These are phyloP conservation scores for Penicillium bovifimosum DNA, from an alignment of 495 filamentous ascomycete species.

Conservation along the genomic window DNA sequence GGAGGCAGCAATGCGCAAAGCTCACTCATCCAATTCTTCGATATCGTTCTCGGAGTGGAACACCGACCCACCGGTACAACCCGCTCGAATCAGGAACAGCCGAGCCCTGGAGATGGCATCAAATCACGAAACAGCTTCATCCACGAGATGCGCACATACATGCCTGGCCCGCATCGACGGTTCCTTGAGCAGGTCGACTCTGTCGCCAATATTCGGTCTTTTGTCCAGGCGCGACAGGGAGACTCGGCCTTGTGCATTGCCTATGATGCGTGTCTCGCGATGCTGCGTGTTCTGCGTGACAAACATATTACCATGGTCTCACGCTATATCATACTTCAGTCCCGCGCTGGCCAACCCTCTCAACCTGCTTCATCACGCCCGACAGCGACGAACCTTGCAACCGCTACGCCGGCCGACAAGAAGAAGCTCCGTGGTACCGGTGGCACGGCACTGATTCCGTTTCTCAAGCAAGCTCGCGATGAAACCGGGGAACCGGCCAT, in stretches of 20 bases:
- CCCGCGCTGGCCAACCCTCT: conserved; percentile 45
- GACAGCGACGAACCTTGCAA: conserved; percentile 61
- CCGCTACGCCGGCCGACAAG: conserved; percentile 37
- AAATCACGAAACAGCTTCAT: conserved; percentile 75
- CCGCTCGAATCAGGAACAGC: conserved; percentile 20
- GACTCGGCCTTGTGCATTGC: conserved; percentile 67
- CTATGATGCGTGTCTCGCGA: conserved; percentile 86
- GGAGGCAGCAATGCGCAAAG: conserved; percentile 96
- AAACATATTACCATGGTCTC: conserved; percentile 96
- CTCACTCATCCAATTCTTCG: conserved; percentile 91
- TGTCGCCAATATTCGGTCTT: conserved; percentile 85
- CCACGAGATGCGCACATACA: conserved; percentile 92
- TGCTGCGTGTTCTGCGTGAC: conserved; percentile 83
- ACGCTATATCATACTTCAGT: conserved; percentile 81
- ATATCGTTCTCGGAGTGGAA: conserved; percentile 83
- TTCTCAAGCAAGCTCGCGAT: conserved; percentile 90
- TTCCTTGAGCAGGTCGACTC: conserved; percentile 75
- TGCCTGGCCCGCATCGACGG: conserved; percentile 86
- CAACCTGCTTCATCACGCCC: conserved; percentile 39
- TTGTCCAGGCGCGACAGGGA: conserved; percentile 58
- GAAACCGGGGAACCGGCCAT: conserved; percentile 93
- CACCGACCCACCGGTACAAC: conserved; percentile 85
- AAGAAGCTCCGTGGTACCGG: conserved; percentile 82
- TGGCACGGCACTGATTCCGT: conserved; percentile 86
- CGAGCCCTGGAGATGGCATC: conserved; percentile 9